These are phyloP conservation scores for Saccharomyces hybrid DNA, from an alignment of 1,139 yeast genomes.

Conservation along the genomic window DNA sequence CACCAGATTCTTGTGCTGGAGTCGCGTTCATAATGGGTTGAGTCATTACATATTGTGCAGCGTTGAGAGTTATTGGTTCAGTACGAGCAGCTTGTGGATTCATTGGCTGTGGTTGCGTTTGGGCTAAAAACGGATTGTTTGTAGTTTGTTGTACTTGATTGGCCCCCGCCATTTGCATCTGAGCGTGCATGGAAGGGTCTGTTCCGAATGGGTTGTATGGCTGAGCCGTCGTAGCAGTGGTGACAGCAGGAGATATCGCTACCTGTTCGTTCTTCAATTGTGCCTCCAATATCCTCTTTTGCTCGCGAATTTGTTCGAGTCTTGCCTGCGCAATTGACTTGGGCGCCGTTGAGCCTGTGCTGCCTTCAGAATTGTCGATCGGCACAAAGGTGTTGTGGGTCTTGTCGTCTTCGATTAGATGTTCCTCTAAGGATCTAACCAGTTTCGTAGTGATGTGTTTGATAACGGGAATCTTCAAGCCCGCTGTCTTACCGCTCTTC, in stretches of 20 bases:
- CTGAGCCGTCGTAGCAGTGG: slow-evolving; percentile 20
- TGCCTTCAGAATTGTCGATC: slow-evolving; percentile 11
- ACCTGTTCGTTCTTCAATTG: slow-evolving; percentile 25
- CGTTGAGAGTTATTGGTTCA: slow-evolving; percentile 8
- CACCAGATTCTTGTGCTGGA: slow-evolving; percentile 4
- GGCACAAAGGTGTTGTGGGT: slow-evolving; percentile 11
- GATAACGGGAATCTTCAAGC: slow-evolving; percentile 89
- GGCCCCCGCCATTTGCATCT: slow-evolving; percentile 9
- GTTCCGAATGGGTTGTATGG: slow-evolving; percentile 21
- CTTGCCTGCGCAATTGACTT: slow-evolving; percentile 21
- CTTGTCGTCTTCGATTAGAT: slow-evolving; percentile 29
- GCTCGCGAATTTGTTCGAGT: slow-evolving; percentile 26
- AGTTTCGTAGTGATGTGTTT: slow-evolving; percentile 95
- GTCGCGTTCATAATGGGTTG: not conserved
- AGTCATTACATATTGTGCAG: slow-evolving; percentile 6
- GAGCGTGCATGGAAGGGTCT: slow-evolving; percentile 7
- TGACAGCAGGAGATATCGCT: slow-evolving; percentile 21
- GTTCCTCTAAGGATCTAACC: slow-evolving; percentile 82
- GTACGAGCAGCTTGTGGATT: slow-evolving; percentile 7
- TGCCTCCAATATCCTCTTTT: slow-evolving; percentile 24
- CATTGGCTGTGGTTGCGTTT: slow-evolving; percentile 21
- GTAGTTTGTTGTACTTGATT: slow-evolving; percentile 16
- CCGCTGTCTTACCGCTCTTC: slow-evolving; percentile 84
- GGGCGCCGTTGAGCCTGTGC: slow-evolving; percentile 5
- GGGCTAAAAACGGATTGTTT: slow-evolving; percentile 19